Percentiles rank a stretch among this genome's conserved stretches.
phyloP scores from a whole-genome alignment of 2,329 filamentous ascomycete species.

The Pseudogymnoascus sp. region DNA sequence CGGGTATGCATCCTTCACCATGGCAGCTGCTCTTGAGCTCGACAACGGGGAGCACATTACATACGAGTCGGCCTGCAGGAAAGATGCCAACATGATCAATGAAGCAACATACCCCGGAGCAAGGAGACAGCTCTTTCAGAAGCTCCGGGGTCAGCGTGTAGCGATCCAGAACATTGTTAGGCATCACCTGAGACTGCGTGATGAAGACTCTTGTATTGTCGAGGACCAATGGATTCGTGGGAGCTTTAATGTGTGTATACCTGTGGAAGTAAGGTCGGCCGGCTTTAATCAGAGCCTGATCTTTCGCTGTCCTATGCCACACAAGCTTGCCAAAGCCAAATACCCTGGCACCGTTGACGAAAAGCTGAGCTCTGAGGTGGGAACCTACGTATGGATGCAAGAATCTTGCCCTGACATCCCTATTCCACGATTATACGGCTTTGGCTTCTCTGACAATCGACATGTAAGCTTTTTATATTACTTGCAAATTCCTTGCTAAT shows the following conservation, averaged over 20 bases:
- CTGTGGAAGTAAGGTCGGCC: constrained; percentile 23
- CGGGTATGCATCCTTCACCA: no score
- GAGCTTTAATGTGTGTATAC: constrained; percentile 31
- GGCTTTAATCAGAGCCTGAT: constrained; percentile 19
- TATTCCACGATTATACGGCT: constrained; percentile 24
- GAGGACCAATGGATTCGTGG: constrained; percentile 25
- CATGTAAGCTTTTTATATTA: background rate
- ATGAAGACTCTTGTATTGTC: no score
- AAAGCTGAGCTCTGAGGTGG: constrained; percentile 29
- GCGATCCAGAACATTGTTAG: no score
- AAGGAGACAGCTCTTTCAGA: no score
- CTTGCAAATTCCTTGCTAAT: constrained; percentile 12
- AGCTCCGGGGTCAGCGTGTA: no score
- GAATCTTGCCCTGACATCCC: constrained; percentile 24
- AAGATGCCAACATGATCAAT: no score
- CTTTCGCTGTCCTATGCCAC: constrained; percentile 23
- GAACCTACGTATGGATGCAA: constrained; percentile 29
- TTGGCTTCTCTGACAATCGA: constrained; percentile 22
- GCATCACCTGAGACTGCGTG: no score
- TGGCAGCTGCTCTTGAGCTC: no score
- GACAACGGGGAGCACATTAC: no score
- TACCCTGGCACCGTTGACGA: constrained; percentile 27
- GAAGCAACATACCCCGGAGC: no score
- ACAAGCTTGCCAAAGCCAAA: constrained; percentile 21
- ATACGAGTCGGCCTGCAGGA: no score